phyloP scores from a whole-genome alignment of 2,329 filamentous ascomycete genomes.

The Scorias spongiosa region DNA sequence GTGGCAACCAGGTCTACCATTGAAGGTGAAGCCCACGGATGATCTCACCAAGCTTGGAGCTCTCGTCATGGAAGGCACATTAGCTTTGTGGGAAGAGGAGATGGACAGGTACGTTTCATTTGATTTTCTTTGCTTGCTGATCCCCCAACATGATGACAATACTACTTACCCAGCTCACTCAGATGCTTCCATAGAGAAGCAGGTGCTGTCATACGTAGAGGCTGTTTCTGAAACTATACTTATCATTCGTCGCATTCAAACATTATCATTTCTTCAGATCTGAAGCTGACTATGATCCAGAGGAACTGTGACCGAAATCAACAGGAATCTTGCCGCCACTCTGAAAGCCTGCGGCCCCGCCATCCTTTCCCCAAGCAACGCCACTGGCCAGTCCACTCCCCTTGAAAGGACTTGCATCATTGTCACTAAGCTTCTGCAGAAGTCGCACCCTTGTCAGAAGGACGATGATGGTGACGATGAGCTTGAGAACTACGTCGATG shows the following conservation, averaged over 20 bases:
- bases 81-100: conserved; percentile 78
- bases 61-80: conserved; percentile 68
- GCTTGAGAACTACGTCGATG: conserved; percentile 47
- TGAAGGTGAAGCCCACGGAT: conserved; percentile 61
- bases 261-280: background rate
- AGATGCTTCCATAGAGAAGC: conserved; percentile 47
- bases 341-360: conserved; percentile 84
- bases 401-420: conserved; percentile 53
- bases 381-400: conserved; percentile 34
- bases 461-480: conserved; percentile 75
- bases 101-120: conserved; percentile 75
- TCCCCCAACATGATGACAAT: conserved; percentile 59
- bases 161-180: conserved; percentile 98
- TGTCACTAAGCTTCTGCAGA: conserved; percentile 66
- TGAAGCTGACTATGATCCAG: conserved; percentile 30
- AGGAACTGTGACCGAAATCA: conserved; percentile 83
- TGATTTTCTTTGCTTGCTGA: conserved; percentile 5
- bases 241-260: conserved; percentile 3
- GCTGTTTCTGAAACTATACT: conserved; percentile 33
- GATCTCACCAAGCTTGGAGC: conserved; percentile 76
- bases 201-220: conserved; percentile 21
- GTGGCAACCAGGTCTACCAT: conserved; percentile 77
- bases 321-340: conserved; percentile 79
- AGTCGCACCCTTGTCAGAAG: conserved; percentile 83
- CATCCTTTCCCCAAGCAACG: conserved; percentile 50